Evolutionary conservation across 2,329 filamentous ascomycete genomes (phyloP).

Genomic region (Penicillium olsonii): DNA sequence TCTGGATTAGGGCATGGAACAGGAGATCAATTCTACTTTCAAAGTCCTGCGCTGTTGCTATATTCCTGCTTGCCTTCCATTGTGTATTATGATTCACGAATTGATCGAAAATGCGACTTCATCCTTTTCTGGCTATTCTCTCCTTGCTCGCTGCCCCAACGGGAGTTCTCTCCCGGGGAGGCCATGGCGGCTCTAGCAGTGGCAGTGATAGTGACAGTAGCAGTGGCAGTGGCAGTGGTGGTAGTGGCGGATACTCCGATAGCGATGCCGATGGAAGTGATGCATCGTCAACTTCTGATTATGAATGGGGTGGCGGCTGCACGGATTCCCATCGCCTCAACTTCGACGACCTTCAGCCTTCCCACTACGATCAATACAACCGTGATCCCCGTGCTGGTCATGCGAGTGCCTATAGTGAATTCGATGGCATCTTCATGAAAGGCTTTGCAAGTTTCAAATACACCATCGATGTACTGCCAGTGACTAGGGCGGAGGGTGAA

Average conservation of each 20-base stretch:
- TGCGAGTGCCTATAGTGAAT: conserved; percentile 8
- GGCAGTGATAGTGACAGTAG: neutral
- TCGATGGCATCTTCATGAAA: conserved; percentile 9
- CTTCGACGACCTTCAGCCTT: conserved; percentile 1
- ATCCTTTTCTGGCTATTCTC: neutral
- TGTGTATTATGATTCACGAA: neutral
- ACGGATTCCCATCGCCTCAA: conserved; percentile 5
- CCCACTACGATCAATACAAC: conserved; percentile 6
- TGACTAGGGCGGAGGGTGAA: neutral
- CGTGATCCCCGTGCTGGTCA: neutral
- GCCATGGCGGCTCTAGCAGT: neutral
- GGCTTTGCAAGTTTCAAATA: conserved; percentile 5
- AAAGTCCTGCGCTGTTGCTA: neutral
- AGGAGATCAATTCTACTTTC: neutral
- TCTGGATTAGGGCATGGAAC: neutral
- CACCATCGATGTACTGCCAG: conserved; percentile 6
- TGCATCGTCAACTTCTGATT: neutral
- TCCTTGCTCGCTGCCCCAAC: neutral
- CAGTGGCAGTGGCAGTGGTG: neutral
- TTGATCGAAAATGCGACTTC: conserved; percentile 1
- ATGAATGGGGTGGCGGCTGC: neutral
- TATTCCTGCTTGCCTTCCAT: neutral
- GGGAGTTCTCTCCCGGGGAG: conserved; percentile 1
- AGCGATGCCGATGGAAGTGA: neutral
- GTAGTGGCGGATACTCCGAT: neutral